Evolutionary conservation across 164 flowering plant genomes (phyloP), one percentile per base, ranked within the genome.

Genomic region (Aristolochia californica): DNA sequence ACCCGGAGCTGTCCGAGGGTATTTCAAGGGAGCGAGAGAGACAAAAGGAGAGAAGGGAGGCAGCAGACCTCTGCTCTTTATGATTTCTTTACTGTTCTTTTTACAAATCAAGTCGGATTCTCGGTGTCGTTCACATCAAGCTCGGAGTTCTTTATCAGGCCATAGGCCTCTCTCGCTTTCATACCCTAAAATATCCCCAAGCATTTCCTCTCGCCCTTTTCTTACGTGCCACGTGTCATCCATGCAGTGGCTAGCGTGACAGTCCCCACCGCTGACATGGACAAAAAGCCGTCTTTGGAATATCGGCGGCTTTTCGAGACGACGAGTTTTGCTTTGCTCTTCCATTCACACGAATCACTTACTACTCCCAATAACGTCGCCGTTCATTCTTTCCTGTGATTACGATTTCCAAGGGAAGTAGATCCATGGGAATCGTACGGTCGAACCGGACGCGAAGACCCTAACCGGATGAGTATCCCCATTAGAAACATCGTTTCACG

Each of bases 91-190:
- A 17, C 60, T 24, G 17, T 26, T 48, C 25, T 28, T 48, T 48
- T 58, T 7, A 47, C 20, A 47, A 16, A 45, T 16, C 10, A 17
- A 47, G 10, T 47, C 50, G 10, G 62, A 71, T 67, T 28, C 68
- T 60, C 52, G 53, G 54, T 63, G 48, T 57, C 65, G 51, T 67
- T 60, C 58, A 47, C 28, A 52, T 63, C 51, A 66, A 63, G 61
- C 62, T 57, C 61, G 22, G 30, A 43, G 27, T 53, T 15, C 45
- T 13, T 2, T 24, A 2, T 26, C 23, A 9, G 13, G 52, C 13
- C 34, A 22, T 27, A 1, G 13, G 5, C 21, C 15, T 48, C 47
- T 27, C 25, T 53, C 26, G 43, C 26, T 38, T 48, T 60, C 25
- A 44, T 48, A 2, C 50, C 30, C 30, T 8, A 52, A 62, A 58